Conservation (phyloP, 495 filamentous ascomycete genomes). For the Xylaria curta region DNA sequence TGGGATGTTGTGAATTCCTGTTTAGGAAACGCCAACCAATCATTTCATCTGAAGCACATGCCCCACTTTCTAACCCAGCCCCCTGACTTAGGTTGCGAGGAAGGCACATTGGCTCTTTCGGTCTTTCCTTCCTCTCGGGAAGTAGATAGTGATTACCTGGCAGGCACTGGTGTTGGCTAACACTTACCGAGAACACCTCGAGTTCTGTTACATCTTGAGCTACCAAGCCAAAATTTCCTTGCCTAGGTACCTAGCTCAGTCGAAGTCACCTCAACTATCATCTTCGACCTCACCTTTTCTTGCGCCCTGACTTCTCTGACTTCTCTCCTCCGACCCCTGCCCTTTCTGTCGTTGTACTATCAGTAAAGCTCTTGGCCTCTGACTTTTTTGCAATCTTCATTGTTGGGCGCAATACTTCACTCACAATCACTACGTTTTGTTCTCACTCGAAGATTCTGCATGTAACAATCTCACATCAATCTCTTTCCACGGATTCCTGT, state of each 20-base stretch:
- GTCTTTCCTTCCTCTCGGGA: conserved; percentile 27
- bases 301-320: too few species aligned
- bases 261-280: neutral
- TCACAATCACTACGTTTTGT: neutral
- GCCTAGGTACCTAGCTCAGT: neutral
- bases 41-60: conserved; percentile 17
- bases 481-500: neutral
- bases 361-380: neutral
- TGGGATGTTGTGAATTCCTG: conserved; percentile 31
- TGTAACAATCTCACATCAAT: neutral
- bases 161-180: conserved; percentile 15
- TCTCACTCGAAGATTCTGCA: neutral
- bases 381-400: neutral
- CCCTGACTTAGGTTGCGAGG: conserved; percentile 1
- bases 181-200: conserved; percentile 17
- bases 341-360: neutral
- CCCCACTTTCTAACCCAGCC: conserved; percentile 15
- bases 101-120: conserved; percentile 15
- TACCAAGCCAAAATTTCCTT: neutral
- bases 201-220: conserved; percentile 3
- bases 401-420: neutral
- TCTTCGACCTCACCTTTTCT: neutral
- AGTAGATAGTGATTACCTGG: conserved; percentile 30
- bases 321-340: neutral
- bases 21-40: conserved; percentile 33